Evolutionary conservation across 106 monocot genomes (phyloP), one percentile per base, ranked within the genome.

Genomic region (Dendrobium huoshanense): DNA sequence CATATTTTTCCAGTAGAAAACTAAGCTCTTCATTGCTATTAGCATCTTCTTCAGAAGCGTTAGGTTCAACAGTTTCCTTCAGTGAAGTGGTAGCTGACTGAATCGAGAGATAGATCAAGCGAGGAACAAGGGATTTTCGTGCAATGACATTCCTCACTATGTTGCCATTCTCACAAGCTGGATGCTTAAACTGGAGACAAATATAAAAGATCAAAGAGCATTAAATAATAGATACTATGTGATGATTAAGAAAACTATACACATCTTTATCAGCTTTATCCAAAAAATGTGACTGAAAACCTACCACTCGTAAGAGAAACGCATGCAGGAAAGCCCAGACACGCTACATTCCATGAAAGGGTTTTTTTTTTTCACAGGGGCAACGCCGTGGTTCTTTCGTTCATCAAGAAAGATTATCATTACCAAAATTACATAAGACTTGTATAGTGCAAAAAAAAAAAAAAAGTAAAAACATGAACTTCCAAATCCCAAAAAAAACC

Each of bases 51-150:
- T 24, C 33, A 31, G 87, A 41, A 56, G 87, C 84, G 87, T 87
- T 88, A 75, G 41, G 54, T 41, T 79, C 82, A 78, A 81, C 17
- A 48, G 48, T 83, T 61, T 90, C 91, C 80, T 87, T 96, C 41
- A 82, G 61, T 37, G 73, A 84, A 74, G 83, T 84, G 51, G 87
- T 67, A 40, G 86, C 84, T 55, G 83, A 64, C 33, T 88, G 90
- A 47, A 86, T 87, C 9, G 96, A 94, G 16, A 96, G 83, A 72
- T 82, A 85, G 41, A 96, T 79, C 19, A 96, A 79, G 19, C 92
- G 80, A 29, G 96, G 94, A 72, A 96, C 13, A 80, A 96, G 82
- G 20, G 94, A 90, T 82, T 92, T 90, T 77, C 85, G 87, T 86
- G 82, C 85, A 64, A 89, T 79, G n/a, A 54, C 75, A 78, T 81